These are phyloP conservation scores for Kalmanozyma brasiliensis DNA, from an alignment of 1,284 basidiomycete species.

Conservation along the genomic window DNA sequence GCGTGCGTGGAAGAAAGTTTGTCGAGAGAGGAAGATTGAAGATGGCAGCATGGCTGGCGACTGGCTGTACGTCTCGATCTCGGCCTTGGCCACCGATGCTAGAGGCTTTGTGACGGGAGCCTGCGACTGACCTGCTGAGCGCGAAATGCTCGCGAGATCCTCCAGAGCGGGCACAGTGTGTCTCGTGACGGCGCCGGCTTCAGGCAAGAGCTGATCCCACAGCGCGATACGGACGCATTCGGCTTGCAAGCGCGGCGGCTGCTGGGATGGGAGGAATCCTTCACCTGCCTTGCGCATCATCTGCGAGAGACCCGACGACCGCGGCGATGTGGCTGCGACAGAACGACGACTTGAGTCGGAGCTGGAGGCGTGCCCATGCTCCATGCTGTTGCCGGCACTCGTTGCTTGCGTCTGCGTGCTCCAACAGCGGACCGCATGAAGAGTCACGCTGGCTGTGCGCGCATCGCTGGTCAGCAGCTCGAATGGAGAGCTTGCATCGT, in stretches of 20 bases:
- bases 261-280: conserved; percentile 21
- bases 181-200: conserved; percentile 10
- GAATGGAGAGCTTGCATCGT: conserved; percentile 18
- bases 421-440: conserved; percentile 33
- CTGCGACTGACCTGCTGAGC: conserved; percentile 2
- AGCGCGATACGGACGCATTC: conserved; percentile 29
- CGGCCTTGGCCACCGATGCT: conserved; percentile 35
- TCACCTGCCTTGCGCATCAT: conserved; percentile 47
- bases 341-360: conserved; percentile 11
- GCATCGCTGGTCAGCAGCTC: conserved; percentile 33
- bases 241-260: conserved; percentile 20
- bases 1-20: conserved; percentile 42
- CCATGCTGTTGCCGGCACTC: conserved; percentile 1
- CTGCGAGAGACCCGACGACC: conserved; percentile 38
- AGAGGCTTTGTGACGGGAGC: conserved; percentile 1
- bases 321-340: conserved; percentile 17
- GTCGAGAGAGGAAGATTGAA: conserved; percentile 43
- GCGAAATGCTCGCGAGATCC: neutral
- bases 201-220: conserved; percentile 30
- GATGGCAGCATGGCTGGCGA: conserved; percentile 35
- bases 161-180: conserved; percentile 9
- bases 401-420: conserved; percentile 18
- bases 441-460: conserved; percentile 20
- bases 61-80: conserved; percentile 51
- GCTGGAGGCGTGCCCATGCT: conserved; percentile 8